Evolutionary conservation across 2,329 filamentous ascomycete species (phyloP), one percentile per base, ranked within the genome.

Genomic region (Sporothrix globosa): DNA sequence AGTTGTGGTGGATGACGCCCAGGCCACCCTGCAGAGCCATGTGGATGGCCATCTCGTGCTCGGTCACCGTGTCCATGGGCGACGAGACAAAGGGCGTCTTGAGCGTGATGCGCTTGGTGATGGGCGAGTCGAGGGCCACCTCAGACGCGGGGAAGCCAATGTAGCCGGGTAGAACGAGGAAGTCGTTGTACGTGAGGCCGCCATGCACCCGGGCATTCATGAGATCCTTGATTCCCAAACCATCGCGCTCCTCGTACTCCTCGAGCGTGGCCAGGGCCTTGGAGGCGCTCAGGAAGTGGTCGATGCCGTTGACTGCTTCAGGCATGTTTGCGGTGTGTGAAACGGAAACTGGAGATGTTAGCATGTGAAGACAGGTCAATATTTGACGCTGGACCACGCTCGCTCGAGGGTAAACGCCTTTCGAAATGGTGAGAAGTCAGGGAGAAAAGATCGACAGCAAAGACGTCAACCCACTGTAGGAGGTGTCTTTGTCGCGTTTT

Each of bases 21-120:
- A 96, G 85, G 77, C 92, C 92, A 77, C 92, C 92, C 79, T 96
- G 91, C 44, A 96, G 87, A 68, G 92, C 92, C 87, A 96, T 97
- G 84, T 97, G 92, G 77, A 99, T 98, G 74, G 96, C 96, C 96
- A 99, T 99, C 81, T 97, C 95, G 83, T 97, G 92, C 85, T 99
- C 96, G 56, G 96, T 99, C 80, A 99, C 96, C 11, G 96, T 99
- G 84, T 99, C 96, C 96, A 99, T 99, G 77, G 96, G 96, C 52
- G 96, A 98, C 61, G 96, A 99, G 75, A 98, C 88, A 78, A 99
- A 94, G 72, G 96, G 96, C 7, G 94, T 96, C 88, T 97, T 99
- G 80, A 99, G 87, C 48, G 92, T 90, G 82, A 99, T 97, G 78
- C 93, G 90, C 88, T 96, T 97, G 76, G 96, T 99, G 77, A 99